A percentile compares a stretch with the other conserved stretches of the same genome.
phyloP scores from a whole-genome alignment of 2,329 filamentous ascomycete species.

The Aspergillus terreus region DNA sequence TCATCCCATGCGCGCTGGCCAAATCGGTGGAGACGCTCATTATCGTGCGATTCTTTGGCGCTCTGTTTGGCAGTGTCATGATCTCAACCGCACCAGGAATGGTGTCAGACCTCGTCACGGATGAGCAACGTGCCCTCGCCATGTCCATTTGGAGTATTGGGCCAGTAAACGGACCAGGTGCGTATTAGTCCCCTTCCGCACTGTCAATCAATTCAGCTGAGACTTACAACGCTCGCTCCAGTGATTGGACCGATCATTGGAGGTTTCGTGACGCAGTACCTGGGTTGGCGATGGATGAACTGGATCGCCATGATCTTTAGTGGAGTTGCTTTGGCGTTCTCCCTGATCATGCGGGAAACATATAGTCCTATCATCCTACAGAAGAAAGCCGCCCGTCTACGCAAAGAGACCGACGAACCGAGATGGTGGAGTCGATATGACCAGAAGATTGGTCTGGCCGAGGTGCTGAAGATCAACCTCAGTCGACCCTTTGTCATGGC shows the following conservation, averaged over 20 bases:
- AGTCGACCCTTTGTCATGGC: conserved; percentile 73
- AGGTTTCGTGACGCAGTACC: conserved; percentile 65
- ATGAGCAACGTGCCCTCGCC: conserved; percentile 75
- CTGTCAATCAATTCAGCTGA: background rate
- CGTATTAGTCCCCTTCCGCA: conserved; percentile 5
- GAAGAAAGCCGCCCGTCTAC: conserved; percentile 58
- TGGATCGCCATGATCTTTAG: conserved; percentile 75
- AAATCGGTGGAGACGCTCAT: conserved; percentile 65
- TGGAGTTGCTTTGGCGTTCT: conserved; percentile 57
- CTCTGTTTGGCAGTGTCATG: conserved; percentile 72
- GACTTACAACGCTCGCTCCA: conserved; percentile 10
- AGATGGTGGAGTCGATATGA: conserved; percentile 81
- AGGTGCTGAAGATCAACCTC: conserved; percentile 70
- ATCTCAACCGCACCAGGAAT: conserved; percentile 80
- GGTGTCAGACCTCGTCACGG: conserved; percentile 76
- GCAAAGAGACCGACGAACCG: conserved; percentile 66
- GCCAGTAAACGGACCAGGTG: conserved; percentile 70
- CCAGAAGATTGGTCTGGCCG: conserved; percentile 59
- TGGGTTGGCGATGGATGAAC: conserved; percentile 86
- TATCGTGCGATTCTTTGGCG: conserved; percentile 70
- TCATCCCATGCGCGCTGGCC: conserved; percentile 69
- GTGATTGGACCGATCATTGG: conserved; percentile 68
- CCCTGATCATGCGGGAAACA: conserved; percentile 66
- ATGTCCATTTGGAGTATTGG: conserved; percentile 82
- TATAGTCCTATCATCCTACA: conserved; percentile 70